Percentiles rank a stretch among this genome's conserved stretches.
These are phyloP conservation scores for Eucalyptus tenuipes DNA, from an alignment of 345 rosid species.

Conservation along the genomic window DNA sequence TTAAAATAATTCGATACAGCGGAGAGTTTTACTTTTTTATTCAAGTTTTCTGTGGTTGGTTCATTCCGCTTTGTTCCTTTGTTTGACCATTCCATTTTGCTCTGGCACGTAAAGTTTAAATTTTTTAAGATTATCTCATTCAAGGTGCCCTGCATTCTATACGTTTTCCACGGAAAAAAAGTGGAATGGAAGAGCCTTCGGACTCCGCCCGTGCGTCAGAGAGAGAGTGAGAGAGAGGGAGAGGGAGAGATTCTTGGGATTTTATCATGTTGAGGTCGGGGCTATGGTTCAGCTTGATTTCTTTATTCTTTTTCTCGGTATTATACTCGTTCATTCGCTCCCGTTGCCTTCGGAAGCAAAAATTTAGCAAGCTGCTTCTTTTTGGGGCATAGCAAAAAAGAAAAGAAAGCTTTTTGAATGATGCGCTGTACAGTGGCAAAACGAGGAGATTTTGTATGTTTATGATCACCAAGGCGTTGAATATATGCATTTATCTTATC, in stretches of 20 bases:
- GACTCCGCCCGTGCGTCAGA: neutral
- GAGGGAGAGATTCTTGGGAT: neutral
- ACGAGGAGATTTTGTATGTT: neutral
- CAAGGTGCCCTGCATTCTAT: neutral
- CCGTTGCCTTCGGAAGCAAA: neutral
- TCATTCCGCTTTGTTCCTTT: neutral
- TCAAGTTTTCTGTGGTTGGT: neutral
- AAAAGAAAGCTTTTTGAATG: neutral
- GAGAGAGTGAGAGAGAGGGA: neutral
- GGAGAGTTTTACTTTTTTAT: neutral
- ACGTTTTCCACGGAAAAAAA: neutral
- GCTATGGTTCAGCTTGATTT: neutral
- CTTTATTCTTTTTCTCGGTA: neutral
- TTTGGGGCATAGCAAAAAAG: neutral
- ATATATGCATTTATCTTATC: neutral
- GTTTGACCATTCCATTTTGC: neutral
- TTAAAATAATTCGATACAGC: neutral
- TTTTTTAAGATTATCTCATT: neutral
- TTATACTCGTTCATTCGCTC: neutral
- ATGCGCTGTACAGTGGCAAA: neutral
- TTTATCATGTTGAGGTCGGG: neutral
- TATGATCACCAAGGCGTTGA: neutral
- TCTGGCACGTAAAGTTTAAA: neutral
- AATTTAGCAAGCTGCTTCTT: neutral
- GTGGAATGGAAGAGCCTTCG: neutral